Conservation (phyloP, 2,329 filamentous ascomycete species). For the Rhynchosporium secalis region DNA sequence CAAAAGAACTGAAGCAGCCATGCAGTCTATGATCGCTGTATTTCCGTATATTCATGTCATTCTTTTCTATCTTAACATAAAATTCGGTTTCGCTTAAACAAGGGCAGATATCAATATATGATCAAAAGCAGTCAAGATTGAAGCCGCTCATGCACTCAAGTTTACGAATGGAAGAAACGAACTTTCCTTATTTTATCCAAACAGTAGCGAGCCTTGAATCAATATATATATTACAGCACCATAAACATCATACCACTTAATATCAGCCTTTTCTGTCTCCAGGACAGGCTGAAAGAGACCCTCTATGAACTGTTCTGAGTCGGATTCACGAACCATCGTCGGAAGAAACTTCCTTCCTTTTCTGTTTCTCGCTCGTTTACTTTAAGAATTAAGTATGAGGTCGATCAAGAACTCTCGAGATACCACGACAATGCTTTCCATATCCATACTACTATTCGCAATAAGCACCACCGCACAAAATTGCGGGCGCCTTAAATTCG, state of each 20-base stretch:
- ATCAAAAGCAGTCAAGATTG: too few relatives aligned
- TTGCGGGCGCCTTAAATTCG: conserved; percentile 45
- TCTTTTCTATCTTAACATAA: too few relatives aligned
- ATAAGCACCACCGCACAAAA: conserved; percentile 35
- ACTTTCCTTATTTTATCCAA: not conserved
- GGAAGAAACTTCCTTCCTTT: not conserved
- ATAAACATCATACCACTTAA: not conserved
- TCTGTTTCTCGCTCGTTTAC: not conserved
- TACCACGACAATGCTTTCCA: conserved; percentile 9
- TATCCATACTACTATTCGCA: conserved; percentile 8
- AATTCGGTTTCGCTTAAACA: too few relatives aligned
- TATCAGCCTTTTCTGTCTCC: not conserved
- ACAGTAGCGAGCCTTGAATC: not conserved
- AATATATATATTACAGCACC: not conserved
- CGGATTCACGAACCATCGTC: not conserved
- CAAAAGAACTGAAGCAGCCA: too few relatives aligned
- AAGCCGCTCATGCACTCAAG: too few relatives aligned
- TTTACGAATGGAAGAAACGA: too few relatives aligned
- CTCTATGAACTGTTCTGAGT: not conserved
- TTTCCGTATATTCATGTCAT: too few relatives aligned
- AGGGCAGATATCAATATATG: not conserved
- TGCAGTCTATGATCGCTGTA: too few relatives aligned
- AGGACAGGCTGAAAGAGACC: not conserved
- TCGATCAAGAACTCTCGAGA: not conserved
- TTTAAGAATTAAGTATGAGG: not conserved